phyloP scores from a whole-genome alignment of 331 rosid genomes.

The Dryas integrifolia region DNA sequence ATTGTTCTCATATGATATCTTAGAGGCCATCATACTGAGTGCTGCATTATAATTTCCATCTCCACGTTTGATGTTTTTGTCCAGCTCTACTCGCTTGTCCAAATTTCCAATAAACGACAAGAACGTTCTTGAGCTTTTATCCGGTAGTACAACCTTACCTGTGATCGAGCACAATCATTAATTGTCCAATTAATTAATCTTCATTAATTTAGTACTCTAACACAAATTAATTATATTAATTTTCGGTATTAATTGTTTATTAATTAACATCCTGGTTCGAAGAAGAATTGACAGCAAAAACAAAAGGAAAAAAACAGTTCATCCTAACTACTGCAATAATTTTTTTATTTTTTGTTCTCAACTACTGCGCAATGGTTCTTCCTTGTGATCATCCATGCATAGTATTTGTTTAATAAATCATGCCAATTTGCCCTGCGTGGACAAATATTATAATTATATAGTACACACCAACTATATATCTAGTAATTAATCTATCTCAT shows the following conservation, averaged over 20 bases:
- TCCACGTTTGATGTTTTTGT: conserved; percentile 38
- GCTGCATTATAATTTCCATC: conserved; percentile 48
- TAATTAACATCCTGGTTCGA: background rate
- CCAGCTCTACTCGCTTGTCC: conserved; percentile 53
- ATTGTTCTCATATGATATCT: conserved; percentile 59
- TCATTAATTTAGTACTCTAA: background rate
- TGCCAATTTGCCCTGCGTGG: background rate
- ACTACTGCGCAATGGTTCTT: background rate
- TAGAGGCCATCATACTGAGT: conserved; percentile 75
- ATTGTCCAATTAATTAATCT: background rate
- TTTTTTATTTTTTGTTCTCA: background rate
- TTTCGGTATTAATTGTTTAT: background rate
- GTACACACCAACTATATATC: background rate
- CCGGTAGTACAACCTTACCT: conserved; percentile 48
- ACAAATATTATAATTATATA: background rate
- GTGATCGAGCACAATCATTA: background rate
- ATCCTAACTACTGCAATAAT: background rate
- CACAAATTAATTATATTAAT: background rate
- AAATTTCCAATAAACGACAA: conserved; percentile 59
- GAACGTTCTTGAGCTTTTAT: conserved; percentile 38
- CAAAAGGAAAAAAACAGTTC: background rate
- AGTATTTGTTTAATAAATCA: background rate
- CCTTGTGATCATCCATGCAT: background rate
- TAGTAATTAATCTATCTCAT: background rate
- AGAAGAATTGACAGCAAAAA: background rate